A percentile compares a stretch with the other conserved stretches of the same genome.
Conservation (phyloP, 1,284 basidiomycete genomes). For the Coniferiporia weirii region DNA sequence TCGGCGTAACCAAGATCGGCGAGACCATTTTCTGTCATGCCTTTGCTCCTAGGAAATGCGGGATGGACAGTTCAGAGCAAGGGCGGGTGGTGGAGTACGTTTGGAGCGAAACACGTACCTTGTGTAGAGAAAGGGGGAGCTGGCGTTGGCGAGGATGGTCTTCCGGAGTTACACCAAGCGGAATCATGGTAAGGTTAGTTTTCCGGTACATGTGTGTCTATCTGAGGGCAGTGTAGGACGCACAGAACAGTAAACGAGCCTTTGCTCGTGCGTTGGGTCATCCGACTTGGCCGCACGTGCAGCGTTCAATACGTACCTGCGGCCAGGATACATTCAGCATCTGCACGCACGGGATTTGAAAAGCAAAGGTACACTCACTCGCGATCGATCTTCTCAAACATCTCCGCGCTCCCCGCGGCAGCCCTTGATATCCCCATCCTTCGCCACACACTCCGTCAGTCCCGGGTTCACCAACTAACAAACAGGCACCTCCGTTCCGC, state of each 20-base stretch:
- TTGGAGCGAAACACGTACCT: slow-evolving; percentile 16
- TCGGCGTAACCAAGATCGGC: slow-evolving; percentile 31
- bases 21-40: slow-evolving; percentile 35
- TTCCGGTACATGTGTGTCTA: slow-evolving; percentile 1
- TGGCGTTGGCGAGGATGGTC: slow-evolving; percentile 22
- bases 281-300: slow-evolving; percentile 29
- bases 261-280: slow-evolving; percentile 23
- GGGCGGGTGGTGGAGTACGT: too few relatives aligned
- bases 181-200: slow-evolving; percentile 5
- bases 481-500: too few relatives aligned
- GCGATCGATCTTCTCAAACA: slow-evolving; percentile 34
- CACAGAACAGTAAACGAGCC: slow-evolving; percentile 34
- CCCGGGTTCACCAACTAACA: too few relatives aligned
- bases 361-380: slow-evolving; percentile 20
- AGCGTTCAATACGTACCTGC: slow-evolving; percentile 33
- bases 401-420: slow-evolving; percentile 30
- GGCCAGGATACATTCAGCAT: background rate
- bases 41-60: slow-evolving; percentile 29
- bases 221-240: background rate
- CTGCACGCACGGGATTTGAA: background rate
- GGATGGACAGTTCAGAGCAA: background rate
- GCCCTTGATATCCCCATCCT: slow-evolving; percentile 31
- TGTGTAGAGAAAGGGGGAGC: slow-evolving; percentile 25
- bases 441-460: background rate
- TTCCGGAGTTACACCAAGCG: too few relatives aligned